phyloP scores from a whole-genome alignment of 176 grass and related monocot species.

The Typha latifolia region DNA sequence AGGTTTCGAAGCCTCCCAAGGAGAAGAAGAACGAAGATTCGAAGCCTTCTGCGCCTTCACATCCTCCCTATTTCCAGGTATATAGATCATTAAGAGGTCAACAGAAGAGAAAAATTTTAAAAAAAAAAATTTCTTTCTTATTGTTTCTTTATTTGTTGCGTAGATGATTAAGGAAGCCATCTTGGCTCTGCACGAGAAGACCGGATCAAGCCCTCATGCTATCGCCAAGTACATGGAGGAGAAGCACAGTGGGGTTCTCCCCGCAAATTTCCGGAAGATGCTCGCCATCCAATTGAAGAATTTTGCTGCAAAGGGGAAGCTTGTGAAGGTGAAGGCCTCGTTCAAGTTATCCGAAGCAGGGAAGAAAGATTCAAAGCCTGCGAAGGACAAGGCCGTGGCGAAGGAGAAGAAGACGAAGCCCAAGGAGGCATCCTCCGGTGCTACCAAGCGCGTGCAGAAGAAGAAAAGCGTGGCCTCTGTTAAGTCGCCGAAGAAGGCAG shows the following conservation, averaged over 20 bases:
- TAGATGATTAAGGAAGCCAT: constrained; percentile 97
- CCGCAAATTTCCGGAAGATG: constrained; percentile 78
- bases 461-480: background rate
- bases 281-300: constrained; percentile 45
- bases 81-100: too few relatives aligned
- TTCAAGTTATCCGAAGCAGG: constrained; percentile 74
- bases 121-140: background rate
- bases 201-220: constrained; percentile 64
- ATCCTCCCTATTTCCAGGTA: constrained; percentile 70
- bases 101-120: too few relatives aligned
- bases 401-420: constrained; percentile 36
- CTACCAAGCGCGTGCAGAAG: background rate
- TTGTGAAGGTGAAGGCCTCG: constrained; percentile 95
- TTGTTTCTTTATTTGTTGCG: background rate
- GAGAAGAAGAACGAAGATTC: constrained; percentile 13
- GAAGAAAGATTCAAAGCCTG: constrained; percentile 26
- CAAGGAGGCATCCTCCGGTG: background rate
- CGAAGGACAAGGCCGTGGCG: background rate
- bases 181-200: constrained; percentile 56
- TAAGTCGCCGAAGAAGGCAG: constrained; percentile 19
- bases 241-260: constrained; percentile 50
- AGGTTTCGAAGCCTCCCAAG: constrained; percentile 14
- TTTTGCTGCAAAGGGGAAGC: constrained; percentile 60
- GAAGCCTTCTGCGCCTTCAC: constrained; percentile 15
- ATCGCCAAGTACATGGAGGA: constrained; percentile 83